Conservation (phyloP, 202 grass and related monocot species). For the Saccharum hybrid region DNA sequence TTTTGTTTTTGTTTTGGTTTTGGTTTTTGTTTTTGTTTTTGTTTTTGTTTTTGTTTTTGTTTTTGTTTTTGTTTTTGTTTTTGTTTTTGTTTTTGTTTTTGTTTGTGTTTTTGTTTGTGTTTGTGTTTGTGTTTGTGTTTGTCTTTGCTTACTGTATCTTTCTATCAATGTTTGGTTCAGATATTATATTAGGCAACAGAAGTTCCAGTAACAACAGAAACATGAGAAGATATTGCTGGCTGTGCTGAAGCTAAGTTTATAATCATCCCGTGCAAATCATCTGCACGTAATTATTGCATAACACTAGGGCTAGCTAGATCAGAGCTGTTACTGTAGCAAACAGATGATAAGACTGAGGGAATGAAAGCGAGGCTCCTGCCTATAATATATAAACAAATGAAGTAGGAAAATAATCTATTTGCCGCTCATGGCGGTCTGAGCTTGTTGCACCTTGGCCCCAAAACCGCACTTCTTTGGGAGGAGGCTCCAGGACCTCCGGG, state of each 20-base stretch:
- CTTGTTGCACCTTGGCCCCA: constrained; percentile 55
- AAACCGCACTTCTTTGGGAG: constrained; percentile 58
- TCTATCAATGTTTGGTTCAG: not conserved
- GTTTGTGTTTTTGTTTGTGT: no score
- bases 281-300: constrained; percentile 43
- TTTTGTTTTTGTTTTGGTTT: no score
- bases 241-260: constrained; percentile 37
- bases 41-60: no score
- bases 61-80: no score
- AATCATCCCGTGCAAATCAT: constrained; percentile 9
- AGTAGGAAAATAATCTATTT: constrained; percentile 36
- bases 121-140: no score
- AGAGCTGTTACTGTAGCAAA: not conserved
- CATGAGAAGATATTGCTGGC: not conserved
- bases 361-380: not conserved
- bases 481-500: constrained; percentile 64
- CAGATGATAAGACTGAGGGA: not conserved
- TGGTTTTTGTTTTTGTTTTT: no score
- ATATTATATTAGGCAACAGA: not conserved
- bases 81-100: no score
- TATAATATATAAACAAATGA: constrained; percentile 5
- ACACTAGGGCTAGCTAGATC: constrained; percentile 9
- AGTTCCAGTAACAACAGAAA: not conserved
- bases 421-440: constrained; percentile 44
- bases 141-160: not conserved